Evolutionary conservation across 139 green algal genomes (phyloP).

Genomic region (Chlamydomonas urium): DNA sequence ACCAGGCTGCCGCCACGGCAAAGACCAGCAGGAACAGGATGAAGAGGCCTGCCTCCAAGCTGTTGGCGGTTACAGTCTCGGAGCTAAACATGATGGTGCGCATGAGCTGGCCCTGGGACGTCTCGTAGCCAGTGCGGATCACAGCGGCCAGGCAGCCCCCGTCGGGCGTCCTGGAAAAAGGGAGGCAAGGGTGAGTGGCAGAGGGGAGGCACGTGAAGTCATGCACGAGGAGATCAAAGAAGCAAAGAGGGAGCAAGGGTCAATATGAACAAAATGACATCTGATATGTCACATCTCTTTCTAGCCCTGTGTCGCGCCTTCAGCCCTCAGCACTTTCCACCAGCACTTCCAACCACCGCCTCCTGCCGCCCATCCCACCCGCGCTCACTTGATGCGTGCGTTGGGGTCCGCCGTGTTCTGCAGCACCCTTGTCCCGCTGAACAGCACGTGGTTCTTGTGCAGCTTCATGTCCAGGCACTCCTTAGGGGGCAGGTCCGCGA

Average conservation of each 20-base stretch:
- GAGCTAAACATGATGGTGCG: slow-evolving; percentile 96
- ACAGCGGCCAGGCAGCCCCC: slow-evolving; percentile 87
- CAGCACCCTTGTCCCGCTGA: slow-evolving; percentile 91
- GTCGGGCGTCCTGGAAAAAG: slow-evolving; percentile 69
- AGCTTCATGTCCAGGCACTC: slow-evolving; percentile 22
- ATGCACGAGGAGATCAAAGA: too few species aligned
- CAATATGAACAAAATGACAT: too few species aligned
- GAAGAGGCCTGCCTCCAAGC: slow-evolving; percentile 89
- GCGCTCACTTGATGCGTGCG: not conserved
- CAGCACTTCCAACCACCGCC: too few species aligned
- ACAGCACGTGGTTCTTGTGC: slow-evolving; percentile 87
- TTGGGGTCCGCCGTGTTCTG: slow-evolving; percentile 50
- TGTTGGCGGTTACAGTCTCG: slow-evolving; percentile 93
- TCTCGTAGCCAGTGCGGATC: slow-evolving; percentile 96
- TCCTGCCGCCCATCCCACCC: too few species aligned
- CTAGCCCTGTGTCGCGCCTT: too few species aligned
- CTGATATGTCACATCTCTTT: too few species aligned
- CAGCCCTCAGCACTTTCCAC: too few species aligned
- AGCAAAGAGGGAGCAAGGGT: too few species aligned
- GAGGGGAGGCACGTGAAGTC: too few species aligned
- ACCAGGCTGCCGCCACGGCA: slow-evolving; percentile 57
- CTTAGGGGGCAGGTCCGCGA: slow-evolving; percentile 16
- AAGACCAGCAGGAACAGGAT: slow-evolving; percentile 98
- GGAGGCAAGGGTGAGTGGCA: not conserved
- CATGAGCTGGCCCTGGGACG: slow-evolving; percentile 89